phyloP scores from a whole-genome alignment of 2,329 filamentous ascomycete genomes.

The Aspergillus nomiae region DNA sequence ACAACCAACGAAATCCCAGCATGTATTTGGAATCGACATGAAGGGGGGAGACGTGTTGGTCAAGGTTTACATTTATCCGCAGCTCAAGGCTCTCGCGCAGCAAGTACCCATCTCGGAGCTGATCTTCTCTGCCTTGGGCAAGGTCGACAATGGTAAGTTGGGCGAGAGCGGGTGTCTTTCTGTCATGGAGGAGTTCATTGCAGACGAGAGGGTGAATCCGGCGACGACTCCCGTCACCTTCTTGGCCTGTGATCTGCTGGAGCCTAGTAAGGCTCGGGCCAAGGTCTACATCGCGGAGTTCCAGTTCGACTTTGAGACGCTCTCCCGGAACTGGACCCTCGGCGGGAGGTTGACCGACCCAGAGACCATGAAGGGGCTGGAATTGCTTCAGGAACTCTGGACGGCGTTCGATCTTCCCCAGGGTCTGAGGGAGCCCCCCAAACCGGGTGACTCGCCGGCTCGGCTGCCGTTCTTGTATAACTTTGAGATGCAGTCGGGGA shows the following conservation, averaged over 20 bases:
- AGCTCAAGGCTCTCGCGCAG: neutral
- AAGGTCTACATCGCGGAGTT: neutral
- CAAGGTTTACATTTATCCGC: neutral
- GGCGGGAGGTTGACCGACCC: neutral
- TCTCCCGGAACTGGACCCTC: neutral
- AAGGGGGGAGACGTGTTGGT: neutral
- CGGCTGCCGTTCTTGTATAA: neutral
- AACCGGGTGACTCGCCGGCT: neutral
- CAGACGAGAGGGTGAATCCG: neutral
- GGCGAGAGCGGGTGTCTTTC: neutral
- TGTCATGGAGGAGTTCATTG: neutral
- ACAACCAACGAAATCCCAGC: neutral
- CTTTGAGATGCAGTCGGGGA: neutral
- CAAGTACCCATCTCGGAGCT: neutral
- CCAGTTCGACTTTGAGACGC: neutral
- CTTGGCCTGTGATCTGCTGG: neutral
- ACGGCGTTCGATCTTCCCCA: neutral
- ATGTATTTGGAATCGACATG: neutral
- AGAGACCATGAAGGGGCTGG: neutral
- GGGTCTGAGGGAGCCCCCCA: neutral
- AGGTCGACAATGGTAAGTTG: neutral
- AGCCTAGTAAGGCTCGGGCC: neutral
- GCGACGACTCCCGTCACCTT: neutral
- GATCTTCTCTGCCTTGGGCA: neutral
- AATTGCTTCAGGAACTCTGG: neutral